Percentiles rank a stretch among this genome's conserved stretches.
These are phyloP conservation scores for Petunia axillaris DNA, from an alignment of 257 asterid genomes.

Conservation along the genomic window DNA sequence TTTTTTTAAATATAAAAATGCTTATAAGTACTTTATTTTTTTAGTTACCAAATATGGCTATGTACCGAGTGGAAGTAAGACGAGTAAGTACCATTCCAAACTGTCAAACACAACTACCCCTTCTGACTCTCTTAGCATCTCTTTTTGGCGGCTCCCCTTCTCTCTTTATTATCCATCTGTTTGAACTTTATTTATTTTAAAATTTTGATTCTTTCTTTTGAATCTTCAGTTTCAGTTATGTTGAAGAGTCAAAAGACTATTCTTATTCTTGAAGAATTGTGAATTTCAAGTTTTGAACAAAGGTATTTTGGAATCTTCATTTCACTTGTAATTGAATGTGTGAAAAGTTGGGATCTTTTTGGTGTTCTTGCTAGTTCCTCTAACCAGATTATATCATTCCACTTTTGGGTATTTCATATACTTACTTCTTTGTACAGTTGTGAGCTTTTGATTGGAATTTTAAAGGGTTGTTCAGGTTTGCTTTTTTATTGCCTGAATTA, in stretches of 20 bases:
- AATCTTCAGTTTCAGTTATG: too few relatives aligned
- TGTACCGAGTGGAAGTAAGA: too few relatives aligned
- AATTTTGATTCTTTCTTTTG: too few relatives aligned
- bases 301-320: conserved; percentile 16
- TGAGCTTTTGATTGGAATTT: conserved; percentile 8
- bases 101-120: conserved; percentile 7
- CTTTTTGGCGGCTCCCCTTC: not conserved
- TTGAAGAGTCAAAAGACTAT: too few relatives aligned
- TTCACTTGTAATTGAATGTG: conserved; percentile 25
- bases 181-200: not conserved
- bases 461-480: too few relatives aligned
- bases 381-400: conserved; percentile 22
- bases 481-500: conserved; percentile 25
- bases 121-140: conserved; percentile 6
- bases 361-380: conserved; percentile 25
- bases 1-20: too few relatives aligned
- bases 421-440: not conserved
- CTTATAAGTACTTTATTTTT: too few relatives aligned
- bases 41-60: too few relatives aligned
- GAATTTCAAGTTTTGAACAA: not conserved
- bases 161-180: not conserved
- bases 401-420: conserved; percentile 7
- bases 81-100: not conserved
- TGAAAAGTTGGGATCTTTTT: conserved; percentile 36
- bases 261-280: too few relatives aligned